Percentiles rank a stretch among this genome's conserved stretches.
These are phyloP conservation scores for Epichloe glyceriae DNA, from an alignment of 2,329 filamentous ascomycete genomes.

Conservation along the genomic window DNA sequence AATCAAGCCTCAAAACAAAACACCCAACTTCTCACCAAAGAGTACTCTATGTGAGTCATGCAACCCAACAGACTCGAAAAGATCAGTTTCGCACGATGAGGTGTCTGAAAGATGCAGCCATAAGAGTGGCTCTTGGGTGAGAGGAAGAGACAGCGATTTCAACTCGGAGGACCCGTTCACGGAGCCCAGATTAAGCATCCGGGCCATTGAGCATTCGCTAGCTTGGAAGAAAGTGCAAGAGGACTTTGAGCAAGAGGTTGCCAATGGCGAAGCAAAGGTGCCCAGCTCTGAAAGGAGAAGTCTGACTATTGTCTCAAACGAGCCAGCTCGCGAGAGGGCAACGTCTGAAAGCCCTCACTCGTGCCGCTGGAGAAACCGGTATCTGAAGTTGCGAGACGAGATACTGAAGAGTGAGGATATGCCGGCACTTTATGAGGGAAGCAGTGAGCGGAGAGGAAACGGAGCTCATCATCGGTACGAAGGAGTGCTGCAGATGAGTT, in stretches of 20 bases:
- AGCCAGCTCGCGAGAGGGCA: neutral
- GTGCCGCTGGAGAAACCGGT: slow-evolving; percentile 30
- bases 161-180: slow-evolving; percentile 3
- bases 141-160: neutral
- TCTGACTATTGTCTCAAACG: neutral
- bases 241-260: slow-evolving; percentile 5
- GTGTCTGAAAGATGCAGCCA: slow-evolving; percentile 1
- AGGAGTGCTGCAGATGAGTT: slow-evolving; percentile 17
- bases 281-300: neutral
- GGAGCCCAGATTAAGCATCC: slow-evolving; percentile 13
- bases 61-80: slow-evolving; percentile 2
- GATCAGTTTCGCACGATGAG: neutral
- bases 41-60: slow-evolving; percentile 7
- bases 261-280: neutral
- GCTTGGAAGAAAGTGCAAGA: slow-evolving; percentile 12
- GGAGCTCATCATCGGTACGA: neutral
- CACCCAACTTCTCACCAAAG: neutral
- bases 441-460: slow-evolving; percentile 8
- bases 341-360: slow-evolving; percentile 16
- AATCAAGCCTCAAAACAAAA: neutral
- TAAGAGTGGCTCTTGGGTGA: neutral
- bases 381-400: slow-evolving; percentile 27
- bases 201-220: slow-evolving; percentile 17
- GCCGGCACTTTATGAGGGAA: slow-evolving; percentile 13
- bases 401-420: slow-evolving; percentile 28